These are phyloP conservation scores for Styphnolobium japonicum DNA, from an alignment of 306 rosid genomes.

Conservation along the genomic window DNA sequence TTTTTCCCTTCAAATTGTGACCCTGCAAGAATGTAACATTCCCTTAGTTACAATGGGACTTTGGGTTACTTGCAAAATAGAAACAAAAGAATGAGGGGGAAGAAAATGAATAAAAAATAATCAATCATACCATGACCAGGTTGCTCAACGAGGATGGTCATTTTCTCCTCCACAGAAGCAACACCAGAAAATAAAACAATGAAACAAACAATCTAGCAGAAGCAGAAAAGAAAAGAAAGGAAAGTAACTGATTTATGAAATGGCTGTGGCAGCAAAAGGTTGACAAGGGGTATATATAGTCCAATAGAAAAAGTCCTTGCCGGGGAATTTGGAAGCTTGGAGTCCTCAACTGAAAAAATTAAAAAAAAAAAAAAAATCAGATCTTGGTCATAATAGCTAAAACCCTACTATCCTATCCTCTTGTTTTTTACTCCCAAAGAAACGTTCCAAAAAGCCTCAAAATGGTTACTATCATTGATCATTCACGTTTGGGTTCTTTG, in stretches of 20 bases:
- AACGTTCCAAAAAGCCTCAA: conserved; percentile 12
- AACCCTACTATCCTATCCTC: not conserved
- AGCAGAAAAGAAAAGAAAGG: not conserved
- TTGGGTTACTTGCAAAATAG: not conserved
- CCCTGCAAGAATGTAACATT: not conserved
- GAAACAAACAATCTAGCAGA: too few relatives aligned
- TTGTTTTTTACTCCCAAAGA: not conserved
- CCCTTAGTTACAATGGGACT: not conserved
- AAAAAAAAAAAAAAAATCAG: not conserved
- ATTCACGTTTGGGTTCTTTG: too few relatives aligned
- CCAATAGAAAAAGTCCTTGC: conserved; percentile 32
- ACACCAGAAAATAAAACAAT: too few relatives aligned
- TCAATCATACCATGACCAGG: conserved; percentile 31
- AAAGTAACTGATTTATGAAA: not conserved
- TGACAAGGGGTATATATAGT: conserved; percentile 29
- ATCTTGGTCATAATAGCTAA: not conserved
- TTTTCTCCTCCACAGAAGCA: not conserved
- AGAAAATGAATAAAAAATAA: not conserved
- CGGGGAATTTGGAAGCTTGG: conserved; percentile 32
- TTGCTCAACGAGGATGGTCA: conserved; percentile 55
- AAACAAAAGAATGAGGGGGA: not conserved
- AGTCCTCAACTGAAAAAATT: conserved; percentile 41
- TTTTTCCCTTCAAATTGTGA: conserved; percentile 25
- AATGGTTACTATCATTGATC: not conserved
- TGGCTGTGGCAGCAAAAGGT: not conserved